Base-by-base conservation (phyloP, 805 yeast species). In the Wickerhamomyces mucosus region DNA sequence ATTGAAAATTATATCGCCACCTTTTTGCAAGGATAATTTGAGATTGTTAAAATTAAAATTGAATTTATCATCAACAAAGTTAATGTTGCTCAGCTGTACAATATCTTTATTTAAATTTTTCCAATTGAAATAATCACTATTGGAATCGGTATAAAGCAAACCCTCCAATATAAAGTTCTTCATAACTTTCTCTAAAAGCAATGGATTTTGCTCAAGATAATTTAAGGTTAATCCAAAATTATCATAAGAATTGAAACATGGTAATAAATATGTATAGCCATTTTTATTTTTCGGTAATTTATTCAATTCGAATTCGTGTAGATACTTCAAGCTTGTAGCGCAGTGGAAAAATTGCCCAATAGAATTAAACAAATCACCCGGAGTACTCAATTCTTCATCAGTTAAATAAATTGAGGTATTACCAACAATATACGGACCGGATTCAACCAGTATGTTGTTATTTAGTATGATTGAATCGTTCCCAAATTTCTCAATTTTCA, bases 241-340 rank as follows among this genome's bases (percentile, higher is more conserved):
- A 15, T 67, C 65, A 95, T 95, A 86, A 0, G 88, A 69, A 26
- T 64, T 59, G 19, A 80, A 75, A 35, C 86, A 77, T 0, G 97
- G 97, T 18, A 88, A 58, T 32, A 88, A 70, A 0, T 78, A 56
- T 0, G 96, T 73, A 57, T 85, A 84, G 0, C 94, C 94, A 15
- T 59, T 46, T 15, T 58, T 53, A 36, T 77, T 78, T 5, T 64
- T 65, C 10, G 65, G 57, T 26, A 79, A 60, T 35, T 69, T 68
- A 15, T 73, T 55, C 20, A 83, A 51, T 7, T 63, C 66, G 26
- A 73, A 61, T 12, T 66, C 55, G 29, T 69, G 65, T 36, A 88
- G 51, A 41, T 72, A 73, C 13, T 64, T 58, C 28, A 85, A 47
- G 0, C 94, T 75, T 38, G 62, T 69, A 3, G 94, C 69, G 45